phyloP scores from a whole-genome alignment of 164 flowering plant species.

The Chloranthus sessilifolius region DNA sequence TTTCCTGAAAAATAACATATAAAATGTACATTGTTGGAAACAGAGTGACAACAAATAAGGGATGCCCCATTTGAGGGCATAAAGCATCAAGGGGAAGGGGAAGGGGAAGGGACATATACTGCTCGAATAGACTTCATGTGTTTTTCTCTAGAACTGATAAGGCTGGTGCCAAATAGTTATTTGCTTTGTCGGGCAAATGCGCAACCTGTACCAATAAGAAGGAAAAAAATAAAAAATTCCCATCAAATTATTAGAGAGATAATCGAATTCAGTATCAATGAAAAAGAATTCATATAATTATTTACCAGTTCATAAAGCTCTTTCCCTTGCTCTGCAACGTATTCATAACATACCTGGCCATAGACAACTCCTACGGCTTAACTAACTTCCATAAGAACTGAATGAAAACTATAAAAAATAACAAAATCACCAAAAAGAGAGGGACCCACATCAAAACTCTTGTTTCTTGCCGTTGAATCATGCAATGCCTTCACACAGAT shows the following conservation, averaged over 20 bases:
- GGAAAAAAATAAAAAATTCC: not conserved
- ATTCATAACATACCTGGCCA: conserved; percentile 85
- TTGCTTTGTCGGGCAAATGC: conserved; percentile 95
- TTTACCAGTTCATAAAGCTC: conserved; percentile 93
- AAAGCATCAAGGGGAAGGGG: too few relatives aligned
- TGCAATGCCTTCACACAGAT: conserved; percentile 97
- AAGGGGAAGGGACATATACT: too few relatives aligned
- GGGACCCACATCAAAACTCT: conserved; percentile 88
- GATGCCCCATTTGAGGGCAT: too few relatives aligned
- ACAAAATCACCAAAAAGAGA: not conserved
- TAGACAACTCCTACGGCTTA: not conserved
- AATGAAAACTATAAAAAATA: too few relatives aligned
- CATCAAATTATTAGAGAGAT: too few relatives aligned
- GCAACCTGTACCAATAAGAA: conserved; percentile 59
- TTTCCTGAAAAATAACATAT: too few relatives aligned
- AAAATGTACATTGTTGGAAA: too few relatives aligned
- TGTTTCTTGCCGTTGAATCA: conserved; percentile 95
- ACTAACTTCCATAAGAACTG: not conserved
- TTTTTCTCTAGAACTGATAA: conserved; percentile 85
- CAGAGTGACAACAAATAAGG: too few relatives aligned
- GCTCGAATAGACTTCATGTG: too few relatives aligned
- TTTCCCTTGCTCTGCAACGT: conserved; percentile 82
- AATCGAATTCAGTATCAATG: not conserved
- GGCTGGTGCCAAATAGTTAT: conserved; percentile 90
- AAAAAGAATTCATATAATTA: not conserved